Evolutionary conservation across 2,329 filamentous ascomycete species (phyloP).

Genomic region (Xylariaceae sp.): DNA sequence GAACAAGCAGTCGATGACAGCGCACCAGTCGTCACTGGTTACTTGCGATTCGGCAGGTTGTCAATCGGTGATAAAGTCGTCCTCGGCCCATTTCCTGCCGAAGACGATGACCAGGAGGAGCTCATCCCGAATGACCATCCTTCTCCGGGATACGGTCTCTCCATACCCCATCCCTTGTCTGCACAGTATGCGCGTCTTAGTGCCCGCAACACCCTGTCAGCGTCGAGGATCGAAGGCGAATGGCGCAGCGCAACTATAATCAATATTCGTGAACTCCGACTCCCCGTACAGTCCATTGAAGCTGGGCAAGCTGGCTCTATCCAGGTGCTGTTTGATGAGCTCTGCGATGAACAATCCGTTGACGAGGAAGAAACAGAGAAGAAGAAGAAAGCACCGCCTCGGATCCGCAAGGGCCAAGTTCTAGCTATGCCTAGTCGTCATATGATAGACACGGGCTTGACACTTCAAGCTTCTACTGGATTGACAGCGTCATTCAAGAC

Average conservation of each 20-base stretch:
- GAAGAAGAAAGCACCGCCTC: slow-evolving; percentile 31
- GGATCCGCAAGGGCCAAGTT: slow-evolving; percentile 76
- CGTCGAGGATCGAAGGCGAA: slow-evolving; percentile 52
- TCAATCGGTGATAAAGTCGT: slow-evolving; percentile 72
- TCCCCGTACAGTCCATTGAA: slow-evolving; percentile 71
- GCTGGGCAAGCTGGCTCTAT: slow-evolving; percentile 86
- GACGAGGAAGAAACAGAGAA: slow-evolving; percentile 24
- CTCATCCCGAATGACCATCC: slow-evolving; percentile 41
- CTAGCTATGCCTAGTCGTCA: slow-evolving; percentile 58
- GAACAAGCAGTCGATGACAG: slow-evolving; percentile 22
- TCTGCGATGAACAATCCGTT: slow-evolving; percentile 30
- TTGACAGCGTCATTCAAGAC: slow-evolving; percentile 68
- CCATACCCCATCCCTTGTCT: slow-evolving; percentile 48
- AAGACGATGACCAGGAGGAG: slow-evolving; percentile 42
- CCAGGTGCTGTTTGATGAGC: slow-evolving; percentile 61
- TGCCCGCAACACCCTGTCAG: slow-evolving; percentile 47
- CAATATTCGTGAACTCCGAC: slow-evolving; percentile 80
- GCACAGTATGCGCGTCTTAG: slow-evolving; percentile 48
- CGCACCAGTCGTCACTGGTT: slow-evolving; percentile 68
- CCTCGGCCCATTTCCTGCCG: slow-evolving; percentile 69
- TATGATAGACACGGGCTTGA: slow-evolving; percentile 50
- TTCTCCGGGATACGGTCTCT: slow-evolving; percentile 44
- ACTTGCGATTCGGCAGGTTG: slow-evolving; percentile 73
- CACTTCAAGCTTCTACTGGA: slow-evolving; percentile 60
- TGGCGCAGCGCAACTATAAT: slow-evolving; percentile 79